Evolutionary conservation across 164 flowering plant genomes (phyloP).

Genomic region (Vitis labrusca): DNA sequence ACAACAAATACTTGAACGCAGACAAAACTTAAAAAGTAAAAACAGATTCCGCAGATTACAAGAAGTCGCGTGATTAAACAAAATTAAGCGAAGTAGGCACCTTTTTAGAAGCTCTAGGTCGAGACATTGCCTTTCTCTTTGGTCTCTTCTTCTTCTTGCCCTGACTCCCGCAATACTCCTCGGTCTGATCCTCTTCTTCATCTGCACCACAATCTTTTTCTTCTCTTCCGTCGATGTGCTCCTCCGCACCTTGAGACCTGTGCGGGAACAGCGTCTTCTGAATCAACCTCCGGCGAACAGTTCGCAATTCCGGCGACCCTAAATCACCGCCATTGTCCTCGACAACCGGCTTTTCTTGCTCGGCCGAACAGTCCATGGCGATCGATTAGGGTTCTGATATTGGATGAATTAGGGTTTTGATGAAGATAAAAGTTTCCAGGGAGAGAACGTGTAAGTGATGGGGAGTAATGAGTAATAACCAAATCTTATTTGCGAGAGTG

Average conservation of each 20-base stretch:
- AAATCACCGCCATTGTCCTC: not conserved
- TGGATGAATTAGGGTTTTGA: conserved; percentile 13
- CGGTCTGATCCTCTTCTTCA: conserved; percentile 27
- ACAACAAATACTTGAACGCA: too few species aligned
- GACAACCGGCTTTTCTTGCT: conserved; percentile 10
- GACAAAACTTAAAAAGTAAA: too few species aligned
- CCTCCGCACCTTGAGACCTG: conserved; percentile 19
- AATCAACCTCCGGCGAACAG: conserved; percentile 45
- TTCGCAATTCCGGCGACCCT: conserved; percentile 16
- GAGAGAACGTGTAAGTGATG: not conserved
- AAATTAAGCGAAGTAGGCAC: conserved; percentile 11
- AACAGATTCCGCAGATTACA: too few species aligned
- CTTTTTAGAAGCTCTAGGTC: conserved; percentile 34
- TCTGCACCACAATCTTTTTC: not conserved
- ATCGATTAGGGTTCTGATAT: not conserved
- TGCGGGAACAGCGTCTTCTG: conserved; percentile 55
- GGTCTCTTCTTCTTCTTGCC: conserved; percentile 37
- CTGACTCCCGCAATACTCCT: conserved; percentile 43
- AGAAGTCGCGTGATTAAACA: not conserved
- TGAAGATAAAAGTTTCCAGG: conserved; percentile 5
- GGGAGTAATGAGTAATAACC: not conserved
- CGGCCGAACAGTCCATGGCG: conserved; percentile 26
- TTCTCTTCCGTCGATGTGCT: conserved; percentile 3
- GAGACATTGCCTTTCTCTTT: conserved; percentile 29
- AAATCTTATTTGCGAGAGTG: conserved; percentile 8